Percentiles rank a stretch among this genome's conserved stretches.
Conservation (phyloP, 2,329 filamentous ascomycete species). For the Trichophyton verrucosum region DNA sequence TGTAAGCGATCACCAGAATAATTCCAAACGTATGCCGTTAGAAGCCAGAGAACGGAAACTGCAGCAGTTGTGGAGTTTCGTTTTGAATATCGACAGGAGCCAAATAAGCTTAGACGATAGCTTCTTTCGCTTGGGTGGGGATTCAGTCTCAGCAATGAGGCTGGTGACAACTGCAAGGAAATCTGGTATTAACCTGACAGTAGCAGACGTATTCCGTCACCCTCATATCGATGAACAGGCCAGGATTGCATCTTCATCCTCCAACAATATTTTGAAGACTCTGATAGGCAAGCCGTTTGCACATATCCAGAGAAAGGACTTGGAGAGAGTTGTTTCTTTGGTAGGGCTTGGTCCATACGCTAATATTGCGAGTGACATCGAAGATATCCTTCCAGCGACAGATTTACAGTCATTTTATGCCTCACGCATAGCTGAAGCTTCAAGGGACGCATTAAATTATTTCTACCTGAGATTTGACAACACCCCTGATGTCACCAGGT, state of each 20-base stretch:
- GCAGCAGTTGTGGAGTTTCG: constrained; percentile 8
- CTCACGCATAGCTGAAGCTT: constrained; percentile 2
- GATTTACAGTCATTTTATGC: constrained; percentile 1
- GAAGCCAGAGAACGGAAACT: constrained; percentile 3
- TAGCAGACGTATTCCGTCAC: constrained; percentile 6
- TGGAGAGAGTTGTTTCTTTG: constrained; percentile 3
- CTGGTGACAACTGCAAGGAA: constrained; percentile 23
- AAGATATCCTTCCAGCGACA: constrained; percentile 1
- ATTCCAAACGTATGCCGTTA: background rate
- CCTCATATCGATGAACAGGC: constrained; percentile 3
- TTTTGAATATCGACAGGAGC: constrained; percentile 4
- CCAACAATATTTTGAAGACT: constrained; percentile 17
- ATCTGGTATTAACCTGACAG: constrained; percentile 22
- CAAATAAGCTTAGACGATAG: constrained; percentile 6
- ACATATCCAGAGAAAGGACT: constrained; percentile 4
- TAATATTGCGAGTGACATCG: background rate
- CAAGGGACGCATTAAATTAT: constrained; percentile 7
- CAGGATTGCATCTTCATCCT: constrained; percentile 17
- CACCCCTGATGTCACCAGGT: background rate
- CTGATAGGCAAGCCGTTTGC: constrained; percentile 1
- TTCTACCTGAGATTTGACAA: constrained; percentile 1
- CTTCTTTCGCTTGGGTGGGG: constrained; percentile 10
- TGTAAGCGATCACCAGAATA: background rate
- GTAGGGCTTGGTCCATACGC: constrained; percentile 3
- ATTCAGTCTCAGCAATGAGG: constrained; percentile 11